These are phyloP conservation scores for Xanthoceras sorbifolium DNA, from an alignment of 345 rosid genomes.

Conservation along the genomic window DNA sequence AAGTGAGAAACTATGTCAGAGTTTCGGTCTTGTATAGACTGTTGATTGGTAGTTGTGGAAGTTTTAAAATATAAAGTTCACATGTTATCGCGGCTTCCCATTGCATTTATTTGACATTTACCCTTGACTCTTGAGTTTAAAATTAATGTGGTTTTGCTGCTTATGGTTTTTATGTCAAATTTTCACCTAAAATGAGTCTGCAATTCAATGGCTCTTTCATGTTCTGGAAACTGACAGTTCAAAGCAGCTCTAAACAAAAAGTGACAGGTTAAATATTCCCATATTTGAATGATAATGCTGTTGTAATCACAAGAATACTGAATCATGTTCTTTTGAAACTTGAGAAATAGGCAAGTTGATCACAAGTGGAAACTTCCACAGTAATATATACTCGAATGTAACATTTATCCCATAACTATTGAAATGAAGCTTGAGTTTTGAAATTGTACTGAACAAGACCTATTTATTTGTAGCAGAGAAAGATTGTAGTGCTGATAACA, in stretches of 20 bases:
- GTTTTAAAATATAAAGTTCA: background rate
- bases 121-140: no score
- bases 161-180: background rate
- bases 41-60: background rate
- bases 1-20: background rate
- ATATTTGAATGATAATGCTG: background rate
- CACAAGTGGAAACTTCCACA: background rate
- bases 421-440: background rate
- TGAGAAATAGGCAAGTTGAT: slow-evolving; percentile 3
- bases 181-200: background rate
- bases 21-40: background rate
- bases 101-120: background rate
- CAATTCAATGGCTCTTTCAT: background rate
- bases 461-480: background rate
- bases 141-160: background rate
- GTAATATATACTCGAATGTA: background rate
- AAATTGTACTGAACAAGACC: background rate
- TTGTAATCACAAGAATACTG: background rate
- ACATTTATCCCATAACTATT: background rate
- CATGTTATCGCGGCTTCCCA: background rate
- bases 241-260: background rate
- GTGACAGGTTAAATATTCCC: background rate
- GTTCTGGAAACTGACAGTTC: background rate
- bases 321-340: background rate
- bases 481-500: background rate